Base-by-base conservation (phyloP, 1,284 basidiomycete genomes). In the Coniophora puteana region DNA sequence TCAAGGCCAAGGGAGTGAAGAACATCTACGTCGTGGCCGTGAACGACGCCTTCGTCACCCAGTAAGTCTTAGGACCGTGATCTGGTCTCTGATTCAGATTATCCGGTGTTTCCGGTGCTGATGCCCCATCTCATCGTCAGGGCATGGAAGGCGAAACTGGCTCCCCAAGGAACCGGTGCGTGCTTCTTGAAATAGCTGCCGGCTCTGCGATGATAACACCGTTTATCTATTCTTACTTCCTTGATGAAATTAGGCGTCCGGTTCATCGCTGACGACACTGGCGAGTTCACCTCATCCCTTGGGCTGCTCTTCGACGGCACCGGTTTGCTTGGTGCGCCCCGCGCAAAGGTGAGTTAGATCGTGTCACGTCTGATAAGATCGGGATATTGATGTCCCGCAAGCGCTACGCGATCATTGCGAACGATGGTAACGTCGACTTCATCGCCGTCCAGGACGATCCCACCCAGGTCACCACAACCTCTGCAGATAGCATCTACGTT, bases 381-480 rank as follows among this genome's bases (percentile, higher is more conserved):
- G n/a, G 35, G 8, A 25, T 8, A 25, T 11, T 34, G 10, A 13
- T 28, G 21, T 12, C 5, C 5, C 32, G 23, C 17, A 17, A 75
- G 69, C 66, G 72, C 29, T 69, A 64, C 44, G 70, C 61, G 21
- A 55, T 72, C 8, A 45, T 73, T 33, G 64, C 61, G 4, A 61
- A 78, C 33, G 66, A 69, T 30, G 69, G 74, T 51, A 76, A 71
- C 46, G 74, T 86, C 40, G 55, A 66, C 24, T 66, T 69, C 36
- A 53, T 87, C 36, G 66, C 66, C 12, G 74, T 89, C 5, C 86
- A 89, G 64, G 61, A 72, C 1, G 66, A 70, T 26, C 72, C 83
- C 14, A 59, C 67, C 29, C 62, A 78, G 46, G 52, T 82, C 34
- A 81, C 73, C 5, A 65, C 74, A 38, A 84, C 82, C 12, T 71